Evolutionary conservation across 2,329 filamentous ascomycete species (phyloP), one percentile per base, ranked within the genome.

Genomic region (Tolypocladium nubicola): DNA sequence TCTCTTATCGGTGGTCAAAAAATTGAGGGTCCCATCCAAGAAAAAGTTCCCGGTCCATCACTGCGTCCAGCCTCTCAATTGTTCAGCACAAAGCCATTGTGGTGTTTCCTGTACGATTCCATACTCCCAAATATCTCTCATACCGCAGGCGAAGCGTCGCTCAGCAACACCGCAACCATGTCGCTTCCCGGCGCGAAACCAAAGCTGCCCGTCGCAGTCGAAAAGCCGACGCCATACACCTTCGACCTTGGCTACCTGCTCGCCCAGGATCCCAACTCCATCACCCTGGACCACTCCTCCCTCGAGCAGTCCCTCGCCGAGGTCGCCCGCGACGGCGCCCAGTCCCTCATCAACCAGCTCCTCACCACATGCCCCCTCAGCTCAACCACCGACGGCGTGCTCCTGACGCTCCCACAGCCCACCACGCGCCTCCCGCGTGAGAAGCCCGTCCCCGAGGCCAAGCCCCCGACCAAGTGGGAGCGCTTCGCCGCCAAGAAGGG

Each of bases 401-500:
- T 93, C 54, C 84, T 97, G 56, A 79, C 82, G 19, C 86, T 99
- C 0, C 94, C 94, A 0, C 72, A 81, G 0, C 78, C 84, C 0
- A 76, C 81, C 23, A 95, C 88, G 1, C 73, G 79, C 0, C 79
- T 97, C 4, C 94, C 94, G 30, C 88, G 94, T 65, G 92, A 97
- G 76, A 97, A 99, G 75, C 90, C 90, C 11, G 79, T 97, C 10
- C 94, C 94, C 1, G 81, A 84, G 57, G 82, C 85, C 64, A 94
- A 92, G 76, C 79, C 86, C 58, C 87, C 87, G 64, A 97, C 93
- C 59, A 96, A 91, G 73, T 99, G 94, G 94, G 87, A 96, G 78
- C 84, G 87, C 68, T 99, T 99, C 76, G 94, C 94, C 52, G 88
- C 86, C 73, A 96, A 96, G 84, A 96, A 97, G 81, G 94, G 94